Evolutionary conservation across 75 land plant species (phyloP).

Genomic region (Ceratopteris richardii): DNA sequence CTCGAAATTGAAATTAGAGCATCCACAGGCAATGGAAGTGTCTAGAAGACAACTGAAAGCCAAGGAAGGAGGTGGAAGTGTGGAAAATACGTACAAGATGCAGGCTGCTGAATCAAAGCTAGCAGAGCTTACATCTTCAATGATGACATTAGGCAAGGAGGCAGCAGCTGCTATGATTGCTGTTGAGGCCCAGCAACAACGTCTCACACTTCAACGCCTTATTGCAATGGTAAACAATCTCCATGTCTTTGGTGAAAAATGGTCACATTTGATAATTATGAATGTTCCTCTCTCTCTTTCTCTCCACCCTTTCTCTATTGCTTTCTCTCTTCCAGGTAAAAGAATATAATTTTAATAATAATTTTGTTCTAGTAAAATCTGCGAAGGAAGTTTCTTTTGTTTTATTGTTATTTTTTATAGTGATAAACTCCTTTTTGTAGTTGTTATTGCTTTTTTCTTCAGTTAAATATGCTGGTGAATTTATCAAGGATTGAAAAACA

Average conservation of each 20-base stretch:
- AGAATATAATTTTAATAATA: too few relatives aligned
- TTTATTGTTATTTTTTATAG: too few relatives aligned
- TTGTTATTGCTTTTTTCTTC: too few relatives aligned
- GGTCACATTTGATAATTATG: not conserved
- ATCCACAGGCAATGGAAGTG: slow-evolving; percentile 71
- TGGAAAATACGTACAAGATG: slow-evolving; percentile 55
- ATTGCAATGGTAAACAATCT: slow-evolving; percentile 51
- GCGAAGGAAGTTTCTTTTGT: too few relatives aligned
- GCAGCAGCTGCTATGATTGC: slow-evolving; percentile 86
- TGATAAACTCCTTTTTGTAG: too few relatives aligned
- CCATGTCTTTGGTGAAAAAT: not conserved
- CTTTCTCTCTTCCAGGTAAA: too few relatives aligned
- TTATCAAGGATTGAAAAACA: too few relatives aligned
- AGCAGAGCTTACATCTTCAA: slow-evolving; percentile 53
- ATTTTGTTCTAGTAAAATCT: too few relatives aligned
- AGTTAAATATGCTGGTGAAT: too few relatives aligned
- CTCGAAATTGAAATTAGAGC: too few relatives aligned
- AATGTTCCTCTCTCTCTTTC: not conserved
- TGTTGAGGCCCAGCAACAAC: slow-evolving; percentile 85
- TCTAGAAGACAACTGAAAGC: slow-evolving; percentile 49
- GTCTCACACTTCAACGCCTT: slow-evolving; percentile 58
- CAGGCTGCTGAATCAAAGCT: slow-evolving; percentile 73
- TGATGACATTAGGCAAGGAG: slow-evolving; percentile 69
- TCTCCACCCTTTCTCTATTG: not conserved
- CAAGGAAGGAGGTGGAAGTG: slow-evolving; percentile 41